These are phyloP conservation scores for Chalciporus piperatus DNA, from an alignment of 768 basidiomycete genomes.

Conservation along the genomic window DNA sequence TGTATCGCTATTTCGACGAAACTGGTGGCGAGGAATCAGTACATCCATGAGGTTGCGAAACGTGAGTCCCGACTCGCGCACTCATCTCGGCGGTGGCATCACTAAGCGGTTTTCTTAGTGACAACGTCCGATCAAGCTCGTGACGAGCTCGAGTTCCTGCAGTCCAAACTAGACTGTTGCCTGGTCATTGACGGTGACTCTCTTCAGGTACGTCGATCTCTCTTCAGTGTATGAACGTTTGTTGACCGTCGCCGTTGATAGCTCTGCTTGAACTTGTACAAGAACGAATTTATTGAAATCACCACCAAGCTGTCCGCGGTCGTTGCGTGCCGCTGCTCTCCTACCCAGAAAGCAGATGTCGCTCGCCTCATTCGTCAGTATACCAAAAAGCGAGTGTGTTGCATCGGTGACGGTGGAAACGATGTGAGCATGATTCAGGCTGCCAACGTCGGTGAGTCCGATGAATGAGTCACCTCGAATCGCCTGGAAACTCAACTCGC, in stretches of 20 bases:
- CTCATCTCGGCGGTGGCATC: not conserved
- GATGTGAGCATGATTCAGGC: conserved; percentile 99
- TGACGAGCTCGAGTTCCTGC: conserved; percentile 88
- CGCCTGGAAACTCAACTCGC: not conserved
- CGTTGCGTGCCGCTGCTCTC: conserved; percentile 96
- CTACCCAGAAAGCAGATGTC: conserved; percentile 98
- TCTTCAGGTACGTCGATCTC: conserved; percentile 60
- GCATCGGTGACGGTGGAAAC: conserved; percentile 98
- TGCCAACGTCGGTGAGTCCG: conserved; percentile 86
- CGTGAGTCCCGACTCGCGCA: conserved; percentile 40
- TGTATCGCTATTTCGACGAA: conserved; percentile 98
- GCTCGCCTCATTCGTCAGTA: conserved; percentile 87
- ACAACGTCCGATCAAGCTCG: conserved; percentile 79
- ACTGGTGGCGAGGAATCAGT: conserved; percentile 92
- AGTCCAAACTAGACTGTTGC: conserved; percentile 94
- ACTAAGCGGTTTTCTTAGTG: conserved; percentile 49
- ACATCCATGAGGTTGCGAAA: conserved; percentile 95
- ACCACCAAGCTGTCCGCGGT: conserved; percentile 95
- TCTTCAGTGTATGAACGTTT: not conserved
- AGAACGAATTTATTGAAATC: conserved; percentile 93
- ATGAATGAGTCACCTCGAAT: not conserved
- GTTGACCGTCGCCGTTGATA: conserved; percentile 28
- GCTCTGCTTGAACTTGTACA: conserved; percentile 89
- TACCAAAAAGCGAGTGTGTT: conserved; percentile 95
- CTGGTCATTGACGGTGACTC: conserved; percentile 98